phyloP scores from a whole-genome alignment of 345 rosid genomes.

The Jatropha curcas region DNA sequence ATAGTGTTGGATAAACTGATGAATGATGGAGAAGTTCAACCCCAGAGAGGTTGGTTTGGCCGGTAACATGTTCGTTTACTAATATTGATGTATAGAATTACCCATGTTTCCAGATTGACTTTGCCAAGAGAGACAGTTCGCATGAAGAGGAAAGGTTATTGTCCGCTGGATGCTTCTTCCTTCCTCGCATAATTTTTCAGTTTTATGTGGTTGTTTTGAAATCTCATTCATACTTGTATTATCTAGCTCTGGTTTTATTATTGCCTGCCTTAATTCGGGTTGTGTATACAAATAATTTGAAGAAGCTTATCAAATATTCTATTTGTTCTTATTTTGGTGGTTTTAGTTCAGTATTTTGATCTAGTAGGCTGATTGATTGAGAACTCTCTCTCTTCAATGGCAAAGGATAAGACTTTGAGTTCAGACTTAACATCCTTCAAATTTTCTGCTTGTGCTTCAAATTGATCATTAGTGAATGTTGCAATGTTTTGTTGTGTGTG shows the following conservation, averaged over 20 bases:
- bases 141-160: conserved; percentile 15
- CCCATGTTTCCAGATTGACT: conserved; percentile 10
- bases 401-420: too few species aligned
- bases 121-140: conserved; percentile 10
- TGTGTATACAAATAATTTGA: not conserved
- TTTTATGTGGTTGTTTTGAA: conserved; percentile 6
- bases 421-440: too few species aligned
- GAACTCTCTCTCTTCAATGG: too few species aligned
- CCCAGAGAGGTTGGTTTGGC: conserved; percentile 76
- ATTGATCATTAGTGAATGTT: too few species aligned
- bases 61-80: conserved; percentile 38
- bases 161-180: not conserved
- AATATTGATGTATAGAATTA: conserved; percentile 28
- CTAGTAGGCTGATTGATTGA: not conserved
- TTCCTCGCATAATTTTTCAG: not conserved
- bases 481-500: too few species aligned
- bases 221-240: conserved; percentile 15
- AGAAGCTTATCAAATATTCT: not conserved
- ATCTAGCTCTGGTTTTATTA: conserved; percentile 12
- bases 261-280: not conserved
- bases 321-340: not conserved
- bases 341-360: not conserved
- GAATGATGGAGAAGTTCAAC: conserved; percentile 75
- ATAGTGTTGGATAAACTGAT: conserved; percentile 87
- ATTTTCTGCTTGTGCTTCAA: too few species aligned